These are phyloP conservation scores for Nakazawaea molendinolei DNA, from an alignment of 805 yeast species.

Conservation along the genomic window DNA sequence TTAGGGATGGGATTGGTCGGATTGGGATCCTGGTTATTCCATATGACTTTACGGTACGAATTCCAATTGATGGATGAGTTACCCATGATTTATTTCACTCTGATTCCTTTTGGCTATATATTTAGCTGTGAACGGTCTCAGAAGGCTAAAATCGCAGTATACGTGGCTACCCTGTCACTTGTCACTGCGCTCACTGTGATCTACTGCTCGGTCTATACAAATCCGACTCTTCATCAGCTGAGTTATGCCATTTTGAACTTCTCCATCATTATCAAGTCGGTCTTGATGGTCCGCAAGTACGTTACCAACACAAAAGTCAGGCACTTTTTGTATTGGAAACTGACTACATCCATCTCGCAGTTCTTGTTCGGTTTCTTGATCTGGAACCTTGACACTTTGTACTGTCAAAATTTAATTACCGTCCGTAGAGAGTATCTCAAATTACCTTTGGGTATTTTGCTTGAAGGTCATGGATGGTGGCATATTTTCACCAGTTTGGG, in stretches of 20 bases:
- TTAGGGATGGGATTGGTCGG: constrained; percentile 83
- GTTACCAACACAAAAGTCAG: constrained; percentile 45
- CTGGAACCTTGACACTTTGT: constrained; percentile 83
- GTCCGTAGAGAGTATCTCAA: constrained; percentile 57
- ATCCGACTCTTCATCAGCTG: constrained; percentile 83
- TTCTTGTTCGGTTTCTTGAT: constrained; percentile 68
- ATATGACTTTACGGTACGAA: constrained; percentile 84
- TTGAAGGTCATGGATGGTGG: constrained; percentile 97
- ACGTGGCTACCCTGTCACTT: constrained; percentile 14
- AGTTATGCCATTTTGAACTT: constrained; percentile 72
- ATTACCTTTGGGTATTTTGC: constrained; percentile 74
- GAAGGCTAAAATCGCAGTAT: constrained; percentile 11
- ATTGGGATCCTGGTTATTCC: constrained; percentile 88
- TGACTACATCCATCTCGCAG: constrained; percentile 50
- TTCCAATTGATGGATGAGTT: constrained; percentile 86
- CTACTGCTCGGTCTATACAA: constrained; percentile 44
- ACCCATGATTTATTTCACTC: constrained; percentile 95
- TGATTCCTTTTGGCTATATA: constrained; percentile 60
- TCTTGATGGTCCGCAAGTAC: constrained; percentile 40
- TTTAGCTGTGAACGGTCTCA: constrained; percentile 17
- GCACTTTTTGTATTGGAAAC: constrained; percentile 44
- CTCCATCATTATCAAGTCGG: constrained; percentile 53
- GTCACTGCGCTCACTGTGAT: constrained; percentile 54
- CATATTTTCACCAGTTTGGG: constrained; percentile 77
- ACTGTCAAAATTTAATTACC: constrained; percentile 54